A percentile compares a stretch with the other conserved stretches of the same genome.
phyloP scores from a whole-genome alignment of 495 filamentous ascomycete species.

The Usnea hakonensis region DNA sequence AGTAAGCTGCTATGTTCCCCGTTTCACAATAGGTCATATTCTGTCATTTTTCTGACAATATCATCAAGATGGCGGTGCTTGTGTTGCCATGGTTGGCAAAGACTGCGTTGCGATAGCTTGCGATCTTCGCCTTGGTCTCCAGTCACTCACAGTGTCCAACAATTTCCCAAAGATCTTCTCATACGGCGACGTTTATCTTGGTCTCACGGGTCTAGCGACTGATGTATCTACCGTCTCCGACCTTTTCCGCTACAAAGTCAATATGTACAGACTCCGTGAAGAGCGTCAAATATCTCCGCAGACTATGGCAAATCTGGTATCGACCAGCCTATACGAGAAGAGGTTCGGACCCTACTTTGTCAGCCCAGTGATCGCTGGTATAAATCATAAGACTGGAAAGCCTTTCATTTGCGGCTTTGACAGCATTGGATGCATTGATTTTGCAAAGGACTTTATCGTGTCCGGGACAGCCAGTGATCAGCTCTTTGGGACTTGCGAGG shows the following conservation, averaged over 20 bases:
- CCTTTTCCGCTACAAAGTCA: conserved; percentile 98
- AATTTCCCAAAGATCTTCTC: conserved; percentile 99
- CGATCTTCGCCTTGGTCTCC: conserved; percentile 94
- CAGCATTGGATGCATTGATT: conserved; percentile 98
- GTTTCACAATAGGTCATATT: background rate
- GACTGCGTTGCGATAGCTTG: conserved; percentile 99
- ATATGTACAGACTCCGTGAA: conserved; percentile 98
- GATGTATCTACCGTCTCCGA: conserved; percentile 92
- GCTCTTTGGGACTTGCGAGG: conserved; percentile 97
- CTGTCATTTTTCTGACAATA: conserved; percentile 25
- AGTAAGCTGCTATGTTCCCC: conserved; percentile 46
- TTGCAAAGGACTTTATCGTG: conserved; percentile 98
- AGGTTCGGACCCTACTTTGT: conserved; percentile 97
- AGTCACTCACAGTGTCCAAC: conserved; percentile 94
- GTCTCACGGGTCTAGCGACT: conserved; percentile 90
- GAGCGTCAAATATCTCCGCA: conserved; percentile 89
- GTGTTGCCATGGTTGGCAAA: conserved; percentile 97
- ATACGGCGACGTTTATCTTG: conserved; percentile 94
- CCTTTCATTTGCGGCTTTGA: conserved; percentile 99
- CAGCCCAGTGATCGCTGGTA: conserved; percentile 84
- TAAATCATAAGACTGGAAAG: conserved; percentile 83
- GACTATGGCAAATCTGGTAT: conserved; percentile 94
- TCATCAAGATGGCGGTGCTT: conserved; percentile 78
- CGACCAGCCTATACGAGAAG: conserved; percentile 80
- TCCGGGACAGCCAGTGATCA: conserved; percentile 93